Evolutionary conservation across 192 early-diverging fungal species (phyloP).

Genomic region (Entrophospora sp.): DNA sequence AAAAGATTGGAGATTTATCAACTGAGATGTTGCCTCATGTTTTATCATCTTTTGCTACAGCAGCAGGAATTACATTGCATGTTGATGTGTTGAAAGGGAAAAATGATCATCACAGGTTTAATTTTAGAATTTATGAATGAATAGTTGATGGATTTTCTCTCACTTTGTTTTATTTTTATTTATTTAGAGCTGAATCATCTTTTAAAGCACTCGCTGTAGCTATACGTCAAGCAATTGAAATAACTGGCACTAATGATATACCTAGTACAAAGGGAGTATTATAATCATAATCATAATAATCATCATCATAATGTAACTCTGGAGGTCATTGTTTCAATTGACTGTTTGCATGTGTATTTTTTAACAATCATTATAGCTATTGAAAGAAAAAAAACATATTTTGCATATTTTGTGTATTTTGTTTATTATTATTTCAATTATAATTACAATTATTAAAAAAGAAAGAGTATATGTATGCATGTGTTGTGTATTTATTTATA

Average conservation of each 20-base stretch:
- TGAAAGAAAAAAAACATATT: too few species aligned
- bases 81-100: conserved; percentile 90
- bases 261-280: conserved; percentile 94
- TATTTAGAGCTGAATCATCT: conserved; percentile 76
- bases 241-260: conserved; percentile 79
- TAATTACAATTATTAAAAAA: too few species aligned
- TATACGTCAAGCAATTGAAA: conserved; percentile 73
- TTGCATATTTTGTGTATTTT: too few species aligned
- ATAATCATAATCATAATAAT: conserved; percentile 26
- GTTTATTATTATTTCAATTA: too few species aligned
- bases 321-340: too few species aligned
- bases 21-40: conserved; percentile 99
- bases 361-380: too few species aligned
- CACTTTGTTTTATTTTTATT: not conserved
- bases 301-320: too few species aligned
- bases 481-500: too few species aligned
- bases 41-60: conserved; percentile 82
- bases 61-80: conserved; percentile 90
- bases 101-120: conserved; percentile 95
- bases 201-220: conserved; percentile 99
- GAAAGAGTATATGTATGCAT: too few species aligned
- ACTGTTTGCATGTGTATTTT: too few species aligned
- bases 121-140: not conserved
- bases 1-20: conserved; percentile 81
- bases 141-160: not conserved